phyloP scores from a whole-genome alignment of 2,329 filamentous ascomycete species.

The Hypoxylon sp. region DNA sequence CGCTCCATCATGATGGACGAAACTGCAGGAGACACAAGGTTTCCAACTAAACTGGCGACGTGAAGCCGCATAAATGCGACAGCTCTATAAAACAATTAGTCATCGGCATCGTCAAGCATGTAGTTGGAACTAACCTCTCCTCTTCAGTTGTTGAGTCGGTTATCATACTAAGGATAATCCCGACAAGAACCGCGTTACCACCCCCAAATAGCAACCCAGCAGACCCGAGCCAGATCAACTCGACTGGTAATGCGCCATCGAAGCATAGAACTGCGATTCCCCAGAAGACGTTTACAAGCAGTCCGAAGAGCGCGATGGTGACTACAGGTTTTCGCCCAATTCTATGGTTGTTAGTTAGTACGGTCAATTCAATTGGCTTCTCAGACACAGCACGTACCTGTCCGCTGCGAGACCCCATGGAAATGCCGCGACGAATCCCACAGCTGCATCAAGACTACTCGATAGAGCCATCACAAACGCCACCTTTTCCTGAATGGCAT shows the following conservation, averaged over 20 bases:
- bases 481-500: constrained; percentile 55
- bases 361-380: neutral
- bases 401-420: constrained; percentile 58
- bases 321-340: constrained; percentile 58
- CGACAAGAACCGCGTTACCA: constrained; percentile 53
- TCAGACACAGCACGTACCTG: constrained; percentile 35
- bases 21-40: constrained; percentile 49
- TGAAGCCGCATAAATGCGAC: constrained; percentile 65
- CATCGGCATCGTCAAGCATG: neutral
- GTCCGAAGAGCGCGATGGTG: constrained; percentile 52
- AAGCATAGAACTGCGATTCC: constrained; percentile 54
- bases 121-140: constrained; percentile 50
- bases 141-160: constrained; percentile 56
- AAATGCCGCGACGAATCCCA: constrained; percentile 56
- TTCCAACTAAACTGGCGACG: constrained; percentile 66
- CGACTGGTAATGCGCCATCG: constrained; percentile 54
- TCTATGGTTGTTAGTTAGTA: constrained; percentile 35
- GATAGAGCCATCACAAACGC: constrained; percentile 55
- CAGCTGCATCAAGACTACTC: constrained; percentile 52
- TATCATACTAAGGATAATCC: constrained; percentile 56
- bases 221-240: constrained; percentile 56
- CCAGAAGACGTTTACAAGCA: constrained; percentile 49
- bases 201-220: constrained; percentile 55
- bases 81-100: constrained; percentile 49
- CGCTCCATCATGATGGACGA: constrained; percentile 51